Evolutionary conservation across 2,329 filamentous ascomycete species (phyloP), one percentile per base, ranked within the genome.

Genomic region (Trichoderma brevicompactum): DNA sequence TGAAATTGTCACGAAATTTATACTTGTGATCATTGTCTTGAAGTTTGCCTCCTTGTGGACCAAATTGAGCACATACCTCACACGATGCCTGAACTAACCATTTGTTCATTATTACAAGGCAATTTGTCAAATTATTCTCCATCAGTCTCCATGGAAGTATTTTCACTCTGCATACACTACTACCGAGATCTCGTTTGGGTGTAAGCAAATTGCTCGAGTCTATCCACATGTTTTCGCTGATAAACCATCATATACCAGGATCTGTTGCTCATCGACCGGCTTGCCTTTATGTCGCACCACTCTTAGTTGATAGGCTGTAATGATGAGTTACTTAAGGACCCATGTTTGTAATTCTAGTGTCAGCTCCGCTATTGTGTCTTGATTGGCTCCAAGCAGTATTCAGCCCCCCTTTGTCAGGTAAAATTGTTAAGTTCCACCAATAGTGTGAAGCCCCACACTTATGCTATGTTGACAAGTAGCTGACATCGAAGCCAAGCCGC

Each of bases 401-500:
- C 46, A 34, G 59, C 23, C 2, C 40, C 13, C 34, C 48, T 43
- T 23, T 46, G n/a, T 36, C 12, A 62, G 59, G 49, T 40, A 55
- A 1, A 60, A 34, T 49, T 60, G 55, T 2, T 5, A 60, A 10
- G 34, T 60, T 62, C 59, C 59, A 62, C 59, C 38, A 53, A 44
- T 19, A 23, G 23, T 32, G 28, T 28, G 23, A 43, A 28, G 23
- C 48, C 38, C 48, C 17, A 50, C 48, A 44, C 38, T 62, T 53
- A 53, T 38, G 59, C 48, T 53, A 53, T 62, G 59, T 44, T 62
- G 48, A 53, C 59, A 62, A 44, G 48, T 52, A 41, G 59, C 59
- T 62, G 46, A 62, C 59, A 62, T 52, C 44, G n/a, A 62, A 36
- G 23, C 59, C 19, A 36, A 44, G 48, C 9, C 38, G 40, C 40